A percentile compares a stretch with the other conserved stretches of the same genome.
These are phyloP conservation scores for Monilinia laxa DNA, from an alignment of 2,329 filamentous ascomycete species.

Conservation along the genomic window DNA sequence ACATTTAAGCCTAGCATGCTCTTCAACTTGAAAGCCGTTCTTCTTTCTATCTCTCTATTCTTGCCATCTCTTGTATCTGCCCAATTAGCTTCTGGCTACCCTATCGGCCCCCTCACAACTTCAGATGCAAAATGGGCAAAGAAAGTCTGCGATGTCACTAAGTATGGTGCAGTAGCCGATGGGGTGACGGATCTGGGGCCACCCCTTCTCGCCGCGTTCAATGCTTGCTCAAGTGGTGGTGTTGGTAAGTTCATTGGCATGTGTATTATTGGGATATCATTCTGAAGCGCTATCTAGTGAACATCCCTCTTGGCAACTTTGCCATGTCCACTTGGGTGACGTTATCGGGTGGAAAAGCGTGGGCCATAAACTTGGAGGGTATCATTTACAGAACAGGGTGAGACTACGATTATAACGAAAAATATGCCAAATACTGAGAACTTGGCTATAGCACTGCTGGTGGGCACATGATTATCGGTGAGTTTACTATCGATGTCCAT, in stretches of 20 bases:
- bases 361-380: conserved; percentile 54
- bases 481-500: neutral
- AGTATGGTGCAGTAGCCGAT: conserved; percentile 49
- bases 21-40: neutral
- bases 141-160: conserved; percentile 45
- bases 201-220: conserved; percentile 45
- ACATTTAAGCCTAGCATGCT: neutral
- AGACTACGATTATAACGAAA: neutral
- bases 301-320: conserved; percentile 30
- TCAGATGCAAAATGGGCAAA: conserved; percentile 27
- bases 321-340: conserved; percentile 51
- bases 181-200: conserved; percentile 47
- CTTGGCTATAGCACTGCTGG: conserved; percentile 37
- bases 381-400: conserved; percentile 51
- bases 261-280: neutral
- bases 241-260: conserved; percentile 29
- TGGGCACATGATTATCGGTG: conserved; percentile 52
- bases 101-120: conserved; percentile 32
- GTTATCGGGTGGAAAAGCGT: conserved; percentile 48
- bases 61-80: conserved; percentile 19
- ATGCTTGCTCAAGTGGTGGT: conserved; percentile 46
- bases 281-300: conserved; percentile 10
- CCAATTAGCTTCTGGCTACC: conserved; percentile 19
- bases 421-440: neutral
- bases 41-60: conserved; percentile 4